Evolutionary conservation across 2,329 filamentous ascomycete genomes (phyloP).

Genomic region (Fusarium buharicum): DNA sequence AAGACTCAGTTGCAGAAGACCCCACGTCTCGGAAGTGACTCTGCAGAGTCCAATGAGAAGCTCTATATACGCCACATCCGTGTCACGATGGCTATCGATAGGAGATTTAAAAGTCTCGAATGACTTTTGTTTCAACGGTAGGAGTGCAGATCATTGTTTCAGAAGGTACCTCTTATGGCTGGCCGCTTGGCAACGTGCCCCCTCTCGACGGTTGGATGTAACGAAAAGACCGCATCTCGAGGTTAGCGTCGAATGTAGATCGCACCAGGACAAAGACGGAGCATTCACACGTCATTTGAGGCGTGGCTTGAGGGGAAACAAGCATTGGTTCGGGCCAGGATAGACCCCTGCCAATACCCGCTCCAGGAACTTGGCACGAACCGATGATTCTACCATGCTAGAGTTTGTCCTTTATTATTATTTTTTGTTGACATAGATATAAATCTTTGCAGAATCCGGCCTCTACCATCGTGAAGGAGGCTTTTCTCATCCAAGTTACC

Average conservation of each 20-base stretch:
- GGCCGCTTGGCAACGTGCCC: slow-evolving; percentile 3
- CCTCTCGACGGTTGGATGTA: not conserved
- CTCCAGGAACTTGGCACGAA: slow-evolving; percentile 20
- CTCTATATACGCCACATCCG: not conserved
- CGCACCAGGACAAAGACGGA: slow-evolving; percentile 9
- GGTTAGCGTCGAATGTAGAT: slow-evolving; percentile 13
- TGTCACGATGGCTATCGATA: slow-evolving; percentile 28
- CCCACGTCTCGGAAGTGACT: not conserved
- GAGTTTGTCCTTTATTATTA: slow-evolving; percentile 10
- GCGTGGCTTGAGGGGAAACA: slow-evolving; percentile 33
- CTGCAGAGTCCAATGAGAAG: slow-evolving; percentile 1
- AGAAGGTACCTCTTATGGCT: slow-evolving; percentile 5
- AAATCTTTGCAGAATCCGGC: slow-evolving; percentile 2
- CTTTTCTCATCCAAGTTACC: not conserved
- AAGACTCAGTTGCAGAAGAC: slow-evolving; percentile 7
- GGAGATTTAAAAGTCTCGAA: not conserved
- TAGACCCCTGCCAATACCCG: not conserved
- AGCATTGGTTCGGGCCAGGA: slow-evolving; percentile 25
- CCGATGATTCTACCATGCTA: not conserved
- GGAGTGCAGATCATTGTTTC: not conserved
- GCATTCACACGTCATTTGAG: slow-evolving; percentile 20
- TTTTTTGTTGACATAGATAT: slow-evolving; percentile 4
- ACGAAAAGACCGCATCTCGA: not conserved
- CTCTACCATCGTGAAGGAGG: not conserved
- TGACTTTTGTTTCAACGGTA: slow-evolving; percentile 1